Evolutionary conservation across 495 filamentous ascomycete genomes (phyloP).

Genomic region (Talaromyces trachyspermus): DNA sequence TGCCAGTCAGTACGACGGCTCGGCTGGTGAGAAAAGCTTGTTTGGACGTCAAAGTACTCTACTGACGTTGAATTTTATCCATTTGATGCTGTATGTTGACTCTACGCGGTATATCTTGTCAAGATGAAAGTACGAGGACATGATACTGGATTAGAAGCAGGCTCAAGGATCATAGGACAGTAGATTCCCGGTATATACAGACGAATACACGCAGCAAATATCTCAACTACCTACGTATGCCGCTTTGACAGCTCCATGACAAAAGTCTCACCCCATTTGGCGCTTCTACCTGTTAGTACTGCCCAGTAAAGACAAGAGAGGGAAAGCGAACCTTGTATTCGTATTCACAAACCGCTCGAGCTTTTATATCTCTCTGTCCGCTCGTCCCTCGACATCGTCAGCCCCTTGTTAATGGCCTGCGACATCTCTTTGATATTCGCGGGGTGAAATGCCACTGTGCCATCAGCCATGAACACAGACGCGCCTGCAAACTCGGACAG

Average conservation of each 20-base stretch:
- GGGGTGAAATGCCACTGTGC: constrained; percentile 81
- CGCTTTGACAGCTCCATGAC: constrained; percentile 22
- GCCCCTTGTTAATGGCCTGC: constrained; percentile 73
- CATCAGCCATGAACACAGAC: constrained; percentile 70
- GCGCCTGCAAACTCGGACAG: constrained; percentile 91
- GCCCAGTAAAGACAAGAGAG: neutral
- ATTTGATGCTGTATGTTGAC: no score
- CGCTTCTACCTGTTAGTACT: constrained; percentile 13
- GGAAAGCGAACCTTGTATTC: constrained; percentile 62
- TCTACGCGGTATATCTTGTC: no score
- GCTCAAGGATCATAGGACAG: no score
- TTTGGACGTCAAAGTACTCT: no score
- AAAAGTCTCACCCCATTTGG: constrained; percentile 32
- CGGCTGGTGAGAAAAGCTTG: no score
- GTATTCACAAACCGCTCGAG: constrained; percentile 78
- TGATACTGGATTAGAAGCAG: no score
- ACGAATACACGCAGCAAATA: no score
- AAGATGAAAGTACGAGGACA: no score
- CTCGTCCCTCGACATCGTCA: constrained; percentile 76
- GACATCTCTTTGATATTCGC: constrained; percentile 87
- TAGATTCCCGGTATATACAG: no score
- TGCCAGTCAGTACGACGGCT: no score
- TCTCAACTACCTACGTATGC: neutral
- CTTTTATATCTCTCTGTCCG: constrained; percentile 70
- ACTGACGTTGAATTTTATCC: no score